Base-by-base conservation (phyloP, 768 basidiomycete species). In the Russula compacta region DNA sequence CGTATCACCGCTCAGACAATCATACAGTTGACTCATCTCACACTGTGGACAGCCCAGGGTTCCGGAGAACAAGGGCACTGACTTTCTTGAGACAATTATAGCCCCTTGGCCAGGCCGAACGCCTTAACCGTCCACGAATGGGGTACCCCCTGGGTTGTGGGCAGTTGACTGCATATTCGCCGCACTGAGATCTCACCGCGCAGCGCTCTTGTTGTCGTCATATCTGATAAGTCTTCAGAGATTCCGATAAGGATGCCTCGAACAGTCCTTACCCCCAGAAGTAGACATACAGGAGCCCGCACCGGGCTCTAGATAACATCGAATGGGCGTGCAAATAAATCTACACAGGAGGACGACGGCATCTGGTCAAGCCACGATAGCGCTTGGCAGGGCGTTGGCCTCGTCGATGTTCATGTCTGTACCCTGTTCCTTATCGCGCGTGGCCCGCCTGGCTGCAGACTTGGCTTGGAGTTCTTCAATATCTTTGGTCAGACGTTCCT, bases 401-500 rank as follows among this genome's bases (percentile, higher is more conserved):
- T 53, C 52, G 29, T 65, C 64, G 32, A 59, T 19, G 43, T 12
- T 64, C 46, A 64, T 53, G 5, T 64, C 63, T 10, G 19, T 42
- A 24, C 32, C 14, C n/a, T 57, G 58, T 12, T 56, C 65, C 48
- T 17, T 52, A 6, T 59, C 62, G 42, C 63, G 56, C 21, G 43
- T 49, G 12, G 49, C 53, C 48, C 59, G 55, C n/a, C 81, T 76
- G 59, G 78, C 77, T 0, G 74, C 80, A 29, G 80, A 76, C 60
- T 75, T 80, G 9, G 75, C 70, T 64, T 82, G 76, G 24, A 89
- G 72, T 4, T 73, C 73, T 47, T 81, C 81, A 40, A 89, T 76
- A 61, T 89, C 87, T 21, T 75, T 75, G 58, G 78, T 76, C 35
- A 88, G 71, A 63, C 82, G 83, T 15, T 76, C 75, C 87, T 87